Evolutionary conservation across 1,139 yeast species (phyloP).

Genomic region (Pichia sp.): DNA sequence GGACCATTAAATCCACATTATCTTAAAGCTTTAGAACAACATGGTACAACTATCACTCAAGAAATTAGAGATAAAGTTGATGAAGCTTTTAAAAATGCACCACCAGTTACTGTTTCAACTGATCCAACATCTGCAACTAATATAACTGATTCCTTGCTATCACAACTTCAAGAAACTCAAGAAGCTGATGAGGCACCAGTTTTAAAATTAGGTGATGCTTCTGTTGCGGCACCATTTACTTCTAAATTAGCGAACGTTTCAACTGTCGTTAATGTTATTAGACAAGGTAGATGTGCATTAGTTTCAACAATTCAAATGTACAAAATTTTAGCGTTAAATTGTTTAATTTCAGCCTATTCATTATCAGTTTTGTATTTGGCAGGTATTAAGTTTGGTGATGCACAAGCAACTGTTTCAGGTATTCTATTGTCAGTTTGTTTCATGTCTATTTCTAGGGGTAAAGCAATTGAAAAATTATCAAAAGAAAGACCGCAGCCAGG

Average conservation of each 20-base stretch:
- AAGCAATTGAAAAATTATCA: slow-evolving; percentile 81
- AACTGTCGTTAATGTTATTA: slow-evolving; percentile 86
- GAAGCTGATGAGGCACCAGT: slow-evolving; percentile 88
- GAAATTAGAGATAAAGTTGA: slow-evolving; percentile 59
- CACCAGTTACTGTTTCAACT: slow-evolving; percentile 17
- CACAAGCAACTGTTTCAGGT: slow-evolving; percentile 93
- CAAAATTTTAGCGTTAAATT: slow-evolving; percentile 92
- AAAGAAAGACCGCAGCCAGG: slow-evolving; percentile 98
- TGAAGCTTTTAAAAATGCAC: slow-evolving; percentile 37
- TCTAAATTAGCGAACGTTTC: slow-evolving; percentile 89
- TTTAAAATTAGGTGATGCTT: slow-evolving; percentile 94
- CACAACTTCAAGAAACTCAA: slow-evolving; percentile 51
- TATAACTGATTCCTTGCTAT: slow-evolving; percentile 58
- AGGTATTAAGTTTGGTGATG: slow-evolving; percentile 97
- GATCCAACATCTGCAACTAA: slow-evolving; percentile 15
- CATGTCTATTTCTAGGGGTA: slow-evolving; percentile 91
- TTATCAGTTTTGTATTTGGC: slow-evolving; percentile 90
- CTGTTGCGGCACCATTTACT: slow-evolving; percentile 98
- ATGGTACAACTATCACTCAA: slow-evolving; percentile 67
- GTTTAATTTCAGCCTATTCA: slow-evolving; percentile 95
- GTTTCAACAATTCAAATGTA: slow-evolving; percentile 99
- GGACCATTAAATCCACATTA: slow-evolving; percentile 90
- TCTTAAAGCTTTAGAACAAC: slow-evolving; percentile 74
- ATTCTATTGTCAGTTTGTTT: slow-evolving; percentile 88
- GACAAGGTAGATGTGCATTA: slow-evolving; percentile 98